Percentiles rank a stretch among this genome's conserved stretches.
Conservation (phyloP, 169 alveolate species). For the Plasmodium gaboni region DNA sequence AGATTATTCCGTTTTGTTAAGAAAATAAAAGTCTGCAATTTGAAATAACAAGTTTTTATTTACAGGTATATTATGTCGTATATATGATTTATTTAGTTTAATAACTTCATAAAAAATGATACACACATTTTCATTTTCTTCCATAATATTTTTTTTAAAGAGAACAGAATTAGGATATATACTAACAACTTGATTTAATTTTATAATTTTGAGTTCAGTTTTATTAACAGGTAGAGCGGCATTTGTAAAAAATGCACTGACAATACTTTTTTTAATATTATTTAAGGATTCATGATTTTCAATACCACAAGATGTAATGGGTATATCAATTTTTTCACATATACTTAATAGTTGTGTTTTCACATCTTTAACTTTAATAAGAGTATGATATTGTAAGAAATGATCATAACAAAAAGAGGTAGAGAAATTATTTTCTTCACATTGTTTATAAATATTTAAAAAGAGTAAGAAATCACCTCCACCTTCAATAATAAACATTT, state of each 20-base stretch:
- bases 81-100: constrained; percentile 63
- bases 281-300: constrained; percentile 54
- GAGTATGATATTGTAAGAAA: constrained; percentile 95
- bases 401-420: constrained; percentile 98
- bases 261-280: constrained; percentile 64
- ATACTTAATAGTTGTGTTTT: constrained; percentile 93
- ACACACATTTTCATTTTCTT: constrained; percentile 50
- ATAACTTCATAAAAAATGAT: constrained; percentile 76
- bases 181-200: constrained; percentile 71
- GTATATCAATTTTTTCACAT: constrained; percentile 86
- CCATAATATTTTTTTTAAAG: constrained; percentile 72
- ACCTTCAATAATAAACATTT: constrained; percentile 94
- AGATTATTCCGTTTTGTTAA: constrained; percentile 16
- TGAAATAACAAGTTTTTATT: constrained; percentile 51
- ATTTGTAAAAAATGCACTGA: constrained; percentile 72
- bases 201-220: constrained; percentile 61
- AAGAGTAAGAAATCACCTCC: constrained; percentile 99
- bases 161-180: constrained; percentile 71
- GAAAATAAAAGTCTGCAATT: constrained; percentile 61
- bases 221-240: constrained; percentile 68
- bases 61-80: constrained; percentile 63
- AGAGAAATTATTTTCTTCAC: constrained; percentile 97
- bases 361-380: constrained; percentile 98
- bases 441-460: constrained; percentile 96
- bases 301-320: constrained; percentile 77